A percentile compares a stretch with the other conserved stretches of the same genome.
Evolutionary conservation across 305 asterid species (phyloP).

Genomic region (Caryopteris hybrid): DNA sequence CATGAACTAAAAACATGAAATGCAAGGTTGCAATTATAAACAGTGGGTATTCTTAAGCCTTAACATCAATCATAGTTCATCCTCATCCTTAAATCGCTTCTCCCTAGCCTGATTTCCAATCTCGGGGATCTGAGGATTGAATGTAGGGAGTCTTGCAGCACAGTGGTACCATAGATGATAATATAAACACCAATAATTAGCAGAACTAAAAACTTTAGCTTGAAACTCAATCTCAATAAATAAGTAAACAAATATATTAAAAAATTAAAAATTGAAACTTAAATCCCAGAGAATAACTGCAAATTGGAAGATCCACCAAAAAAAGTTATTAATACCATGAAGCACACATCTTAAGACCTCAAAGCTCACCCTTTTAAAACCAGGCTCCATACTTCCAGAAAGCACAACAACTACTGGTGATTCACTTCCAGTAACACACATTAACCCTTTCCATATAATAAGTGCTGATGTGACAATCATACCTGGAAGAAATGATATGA

Average conservation of each 20-base stretch:
- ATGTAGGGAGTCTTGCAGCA: not conserved
- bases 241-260: too few species aligned
- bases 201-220: not conserved
- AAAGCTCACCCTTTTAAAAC: constrained; percentile 79
- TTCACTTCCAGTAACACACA: constrained; percentile 92
- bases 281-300: not conserved
- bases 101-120: not conserved
- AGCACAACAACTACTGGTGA: constrained; percentile 98
- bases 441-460: constrained; percentile 92
- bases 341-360: not conserved
- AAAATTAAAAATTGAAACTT: not conserved
- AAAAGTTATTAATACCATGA: constrained; percentile 2
- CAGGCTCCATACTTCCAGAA: constrained; percentile 99
- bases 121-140: not conserved
- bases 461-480: constrained; percentile 94
- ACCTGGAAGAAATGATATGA: constrained; percentile 40
- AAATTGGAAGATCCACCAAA: not conserved
- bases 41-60: not conserved
- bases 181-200: not conserved
- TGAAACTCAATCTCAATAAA: too few species aligned
- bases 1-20: not conserved
- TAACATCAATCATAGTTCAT: not conserved
- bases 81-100: too few species aligned
- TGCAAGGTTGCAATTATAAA: not conserved
- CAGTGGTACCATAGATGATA: not conserved